Base-by-base conservation (phyloP, 2,329 filamentous ascomycete genomes). In the Lasiodiplodia sp. region DNA sequence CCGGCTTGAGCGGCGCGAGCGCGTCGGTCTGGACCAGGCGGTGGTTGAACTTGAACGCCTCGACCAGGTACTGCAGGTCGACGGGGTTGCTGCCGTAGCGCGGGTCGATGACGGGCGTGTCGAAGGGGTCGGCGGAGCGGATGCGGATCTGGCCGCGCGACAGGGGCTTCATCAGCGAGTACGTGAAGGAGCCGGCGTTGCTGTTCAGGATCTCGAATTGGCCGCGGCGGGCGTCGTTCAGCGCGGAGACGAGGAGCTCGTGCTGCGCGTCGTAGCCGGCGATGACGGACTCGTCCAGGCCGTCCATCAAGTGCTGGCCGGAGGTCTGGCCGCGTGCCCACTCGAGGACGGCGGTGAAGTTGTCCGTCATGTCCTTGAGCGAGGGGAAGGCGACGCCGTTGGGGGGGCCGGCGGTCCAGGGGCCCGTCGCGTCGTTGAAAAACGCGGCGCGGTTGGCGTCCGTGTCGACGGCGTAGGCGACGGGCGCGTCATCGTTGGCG, bases 81-180 rank as follows among this genome's bases (percentile, higher is more conserved):
- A 75, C 55, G 1, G 73, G 72, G 69, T 76, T 76, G 37, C 73
- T 71, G 14, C 75, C 62, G 57, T 74, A 73, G 10, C 75, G 74
- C 0, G 66, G 68, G 47, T 76, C 75, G 14, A 74, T 73, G 23
- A 73, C 51, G 5, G 75, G 75, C 2, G 71, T 68, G 47, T 75
- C 73, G 66, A 75, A 76, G 1, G 72, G 71, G 55, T 70, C 72
- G 14, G 67, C 53, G 44, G 70, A 71, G n/a, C 64, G 23, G 18
- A 74, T 72, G n/a, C 72, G 72, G 47, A 76, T 68, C 44, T 68
- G 70, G n/a, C 75, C 75, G 47, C 75, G 73, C 10, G 73, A 74
- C 66, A 74, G 73, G 0, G 75, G 75, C 56, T 75, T 73, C 66
- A 67, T 67, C 11, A 67, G 16, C n/a, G 65, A 67, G 65, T 57